These are phyloP conservation scores for Cudoniella acicularis DNA, from an alignment of 495 filamentous ascomycete species.

Conservation along the genomic window DNA sequence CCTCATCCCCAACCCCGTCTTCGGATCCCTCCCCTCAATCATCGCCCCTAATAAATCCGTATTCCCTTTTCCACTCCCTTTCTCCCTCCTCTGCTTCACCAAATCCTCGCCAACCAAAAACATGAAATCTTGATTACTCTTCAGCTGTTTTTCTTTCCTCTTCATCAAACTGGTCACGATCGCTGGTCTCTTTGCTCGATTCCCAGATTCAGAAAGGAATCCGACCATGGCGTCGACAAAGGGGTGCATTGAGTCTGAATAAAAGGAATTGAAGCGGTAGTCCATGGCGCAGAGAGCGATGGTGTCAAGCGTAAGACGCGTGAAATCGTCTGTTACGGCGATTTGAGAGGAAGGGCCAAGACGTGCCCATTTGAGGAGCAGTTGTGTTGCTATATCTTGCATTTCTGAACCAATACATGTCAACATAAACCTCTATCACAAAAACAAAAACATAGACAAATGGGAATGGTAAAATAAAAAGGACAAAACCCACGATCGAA, in stretches of 20 bases:
- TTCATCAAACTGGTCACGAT: constrained; percentile 39
- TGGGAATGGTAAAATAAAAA: too few relatives aligned
- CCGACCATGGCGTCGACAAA: constrained; percentile 55
- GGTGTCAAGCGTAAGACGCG: constrained; percentile 55
- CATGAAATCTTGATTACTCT: neutral
- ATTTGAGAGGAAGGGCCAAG: constrained; percentile 43
- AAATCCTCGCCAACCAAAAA: constrained; percentile 26
- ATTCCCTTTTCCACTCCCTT: constrained; percentile 41
- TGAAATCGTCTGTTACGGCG: constrained; percentile 51
- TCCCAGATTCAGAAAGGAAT: constrained; percentile 39
- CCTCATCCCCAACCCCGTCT: constrained; percentile 46
- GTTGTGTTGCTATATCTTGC: constrained; percentile 54
- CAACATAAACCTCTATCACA: neutral
- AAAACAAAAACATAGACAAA: too few relatives aligned
- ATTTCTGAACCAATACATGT: constrained; percentile 34
- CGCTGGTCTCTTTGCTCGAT: constrained; percentile 34
- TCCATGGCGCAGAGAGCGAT: constrained; percentile 56
- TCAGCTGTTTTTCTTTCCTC: neutral
- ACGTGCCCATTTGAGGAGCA: constrained; percentile 58
- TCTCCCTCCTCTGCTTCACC: constrained; percentile 32
- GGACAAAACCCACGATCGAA: constrained; percentile 34
- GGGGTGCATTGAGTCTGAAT: constrained; percentile 52
- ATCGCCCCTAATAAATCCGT: constrained; percentile 59
- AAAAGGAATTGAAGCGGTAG: constrained; percentile 64
- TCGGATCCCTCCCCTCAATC: constrained; percentile 49